A percentile compares a stretch with the other conserved stretches of the same genome.
Evolutionary conservation across 106 monocot genomes (phyloP).

Genomic region (Agapanthus africanus): DNA sequence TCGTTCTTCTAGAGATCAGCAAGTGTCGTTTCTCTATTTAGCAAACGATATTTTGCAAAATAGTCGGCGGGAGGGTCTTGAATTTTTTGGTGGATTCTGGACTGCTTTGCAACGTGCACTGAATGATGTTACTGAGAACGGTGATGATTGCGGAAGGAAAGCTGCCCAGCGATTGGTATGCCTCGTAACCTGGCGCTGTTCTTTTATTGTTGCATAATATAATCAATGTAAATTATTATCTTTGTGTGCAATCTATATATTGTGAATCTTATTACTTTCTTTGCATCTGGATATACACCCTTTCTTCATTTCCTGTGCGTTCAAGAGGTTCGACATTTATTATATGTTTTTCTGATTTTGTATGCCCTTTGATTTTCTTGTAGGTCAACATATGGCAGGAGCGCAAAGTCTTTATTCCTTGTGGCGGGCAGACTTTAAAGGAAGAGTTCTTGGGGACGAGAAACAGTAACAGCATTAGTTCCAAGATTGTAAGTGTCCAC

Average conservation of each 20-base stretch:
- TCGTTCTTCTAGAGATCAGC: slow-evolving; percentile 41
- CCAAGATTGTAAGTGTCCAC: slow-evolving; percentile 50
- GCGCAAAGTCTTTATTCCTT: slow-evolving; percentile 84
- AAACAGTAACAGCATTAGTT: slow-evolving; percentile 26
- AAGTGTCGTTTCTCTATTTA: slow-evolving; percentile 73
- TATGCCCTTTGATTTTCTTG: neutral
- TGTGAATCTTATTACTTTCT: no score
- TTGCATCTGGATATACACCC: no score
- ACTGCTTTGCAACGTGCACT: slow-evolving; percentile 63
- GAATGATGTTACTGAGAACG: slow-evolving; percentile 27
- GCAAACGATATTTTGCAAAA: slow-evolving; percentile 98
- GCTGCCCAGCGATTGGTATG: slow-evolving; percentile 30
- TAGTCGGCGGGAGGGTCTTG: slow-evolving; percentile 67
- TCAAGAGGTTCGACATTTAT: neutral
- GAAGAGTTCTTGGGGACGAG: slow-evolving; percentile 61
- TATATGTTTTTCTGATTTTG: slow-evolving; percentile 2
- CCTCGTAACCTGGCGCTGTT: neutral
- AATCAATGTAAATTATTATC: no score
- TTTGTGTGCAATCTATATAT: no score
- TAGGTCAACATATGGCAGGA: slow-evolving; percentile 96
- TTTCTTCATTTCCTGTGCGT: no score
- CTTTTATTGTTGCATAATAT: no score
- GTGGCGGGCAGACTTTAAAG: slow-evolving; percentile 66
- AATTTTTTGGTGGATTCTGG: slow-evolving; percentile 85
- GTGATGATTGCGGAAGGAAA: slow-evolving; percentile 22